Percentiles rank a stretch among this genome's conserved stretches.
Conservation (phyloP, 2,329 filamentous ascomycete species). For the Harringtonia lauricola region DNA sequence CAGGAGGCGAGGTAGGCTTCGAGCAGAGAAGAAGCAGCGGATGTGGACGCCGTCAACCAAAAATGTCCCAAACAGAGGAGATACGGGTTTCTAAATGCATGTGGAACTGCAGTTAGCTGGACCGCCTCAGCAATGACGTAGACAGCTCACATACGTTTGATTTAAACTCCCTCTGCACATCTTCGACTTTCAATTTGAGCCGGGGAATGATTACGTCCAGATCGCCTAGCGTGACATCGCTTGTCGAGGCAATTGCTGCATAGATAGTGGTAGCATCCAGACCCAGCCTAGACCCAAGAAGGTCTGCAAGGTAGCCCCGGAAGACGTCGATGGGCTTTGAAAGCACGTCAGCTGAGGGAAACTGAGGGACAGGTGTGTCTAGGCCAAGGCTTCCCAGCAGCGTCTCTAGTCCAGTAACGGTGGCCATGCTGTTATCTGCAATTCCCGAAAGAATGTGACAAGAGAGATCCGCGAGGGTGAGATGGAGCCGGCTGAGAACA, state of each 20-base stretch:
- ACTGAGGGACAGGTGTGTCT: conserved; percentile 21
- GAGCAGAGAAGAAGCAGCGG: conserved; percentile 54
- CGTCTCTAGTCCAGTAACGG: conserved; percentile 45
- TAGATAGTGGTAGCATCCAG: conserved; percentile 16
- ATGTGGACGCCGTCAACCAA: conserved; percentile 46
- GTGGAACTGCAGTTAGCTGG: background rate
- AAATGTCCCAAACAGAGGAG: conserved; percentile 33
- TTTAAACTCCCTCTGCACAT: background rate
- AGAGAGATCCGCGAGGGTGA: background rate
- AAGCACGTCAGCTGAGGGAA: conserved; percentile 13
- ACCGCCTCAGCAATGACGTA: no score
- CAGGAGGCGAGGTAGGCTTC: conserved; percentile 42
- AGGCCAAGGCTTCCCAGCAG: conserved; percentile 45
- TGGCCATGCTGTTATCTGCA: conserved; percentile 15
- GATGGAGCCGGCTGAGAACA: background rate
- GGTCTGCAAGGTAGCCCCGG: conserved; percentile 16
- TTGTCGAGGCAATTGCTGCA: conserved; percentile 19
- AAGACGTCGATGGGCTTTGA: conserved; percentile 20
- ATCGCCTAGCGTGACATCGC: conserved; percentile 12
- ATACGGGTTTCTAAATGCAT: background rate
- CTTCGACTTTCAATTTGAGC: conserved; percentile 10
- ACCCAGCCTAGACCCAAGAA: conserved; percentile 10
- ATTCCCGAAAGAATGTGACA: background rate
- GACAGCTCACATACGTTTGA: background rate
- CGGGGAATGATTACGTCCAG: conserved; percentile 20